These are phyloP conservation scores for Fraxinus platypoda DNA, from an alignment of 305 asterid species.

Conservation along the genomic window DNA sequence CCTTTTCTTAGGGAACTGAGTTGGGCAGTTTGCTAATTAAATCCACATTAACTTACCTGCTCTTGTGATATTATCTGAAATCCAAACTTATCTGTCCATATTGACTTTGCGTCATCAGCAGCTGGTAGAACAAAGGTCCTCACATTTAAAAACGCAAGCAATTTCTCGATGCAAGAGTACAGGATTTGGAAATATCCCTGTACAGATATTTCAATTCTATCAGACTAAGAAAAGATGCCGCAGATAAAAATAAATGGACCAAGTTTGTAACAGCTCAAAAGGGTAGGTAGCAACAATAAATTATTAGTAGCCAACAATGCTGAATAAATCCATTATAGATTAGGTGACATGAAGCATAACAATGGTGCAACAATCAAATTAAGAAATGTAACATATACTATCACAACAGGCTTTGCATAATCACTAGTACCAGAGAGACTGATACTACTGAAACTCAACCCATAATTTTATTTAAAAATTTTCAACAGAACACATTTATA, in stretches of 20 bases:
- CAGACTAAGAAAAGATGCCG: not conserved
- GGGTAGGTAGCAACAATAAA: not conserved
- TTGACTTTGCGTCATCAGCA: constrained; percentile 45
- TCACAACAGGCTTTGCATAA: not conserved
- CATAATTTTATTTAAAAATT: not conserved
- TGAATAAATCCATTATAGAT: not conserved
- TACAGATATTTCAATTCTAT: constrained; percentile 1
- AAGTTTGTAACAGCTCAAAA: not conserved
- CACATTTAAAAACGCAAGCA: constrained; percentile 42
- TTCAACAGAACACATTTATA: not conserved
- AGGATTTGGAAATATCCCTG: constrained; percentile 62
- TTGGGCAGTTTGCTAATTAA: not conserved
- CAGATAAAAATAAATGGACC: not conserved
- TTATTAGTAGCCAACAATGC: not conserved
- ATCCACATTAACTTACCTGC: constrained; percentile 33
- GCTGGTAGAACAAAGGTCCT: constrained; percentile 52
- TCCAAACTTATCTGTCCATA: constrained; percentile 53
- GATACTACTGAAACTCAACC: not conserved
- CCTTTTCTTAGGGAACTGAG: not conserved
- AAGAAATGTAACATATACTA: not conserved
- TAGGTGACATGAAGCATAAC: not conserved
- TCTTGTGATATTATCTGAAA: constrained; percentile 40
- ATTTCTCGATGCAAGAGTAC: constrained; percentile 54
- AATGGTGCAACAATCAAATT: not conserved
- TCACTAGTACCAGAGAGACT: not conserved